phyloP scores from a whole-genome alignment of 352 stramenopile species.

The Phytophthora kernoviae region DNA sequence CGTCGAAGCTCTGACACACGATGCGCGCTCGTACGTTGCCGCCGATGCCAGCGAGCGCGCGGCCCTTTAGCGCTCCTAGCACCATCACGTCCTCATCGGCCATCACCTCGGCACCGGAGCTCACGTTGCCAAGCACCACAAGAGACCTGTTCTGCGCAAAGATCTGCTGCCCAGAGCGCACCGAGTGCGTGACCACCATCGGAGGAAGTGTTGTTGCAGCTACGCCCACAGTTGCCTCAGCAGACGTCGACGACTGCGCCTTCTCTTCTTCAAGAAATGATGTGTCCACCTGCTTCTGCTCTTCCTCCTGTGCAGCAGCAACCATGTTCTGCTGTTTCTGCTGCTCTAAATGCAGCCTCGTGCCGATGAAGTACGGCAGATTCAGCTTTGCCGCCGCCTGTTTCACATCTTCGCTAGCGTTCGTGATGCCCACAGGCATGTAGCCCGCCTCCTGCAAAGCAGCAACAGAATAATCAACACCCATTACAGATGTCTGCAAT shows the following conservation, averaged over 20 bases:
- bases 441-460: constrained; percentile 51
- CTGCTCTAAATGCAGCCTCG: constrained; percentile 44
- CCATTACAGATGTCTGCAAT: not conserved
- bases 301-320: constrained; percentile 4
- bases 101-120: constrained; percentile 87
- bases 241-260: constrained; percentile 4
- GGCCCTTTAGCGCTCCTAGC: constrained; percentile 81
- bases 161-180: constrained; percentile 90
- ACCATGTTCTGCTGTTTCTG: constrained; percentile 5
- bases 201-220: constrained; percentile 29
- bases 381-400: constrained; percentile 59
- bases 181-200: constrained; percentile 72
- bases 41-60: constrained; percentile 83
- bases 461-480: not conserved
- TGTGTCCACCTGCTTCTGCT: constrained; percentile 5
- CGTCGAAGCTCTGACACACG: constrained; percentile 84
- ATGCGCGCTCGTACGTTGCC: constrained; percentile 74
- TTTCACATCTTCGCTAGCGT: constrained; percentile 88
- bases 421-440: constrained; percentile 78
- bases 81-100: constrained; percentile 87
- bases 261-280: constrained; percentile 20
- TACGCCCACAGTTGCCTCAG: not conserved
- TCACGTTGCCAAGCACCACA: constrained; percentile 86
- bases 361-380: constrained; percentile 81
- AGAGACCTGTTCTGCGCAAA: constrained; percentile 83